Conservation (phyloP, 805 yeast genomes). For the Dipodascus geniculatus region DNA sequence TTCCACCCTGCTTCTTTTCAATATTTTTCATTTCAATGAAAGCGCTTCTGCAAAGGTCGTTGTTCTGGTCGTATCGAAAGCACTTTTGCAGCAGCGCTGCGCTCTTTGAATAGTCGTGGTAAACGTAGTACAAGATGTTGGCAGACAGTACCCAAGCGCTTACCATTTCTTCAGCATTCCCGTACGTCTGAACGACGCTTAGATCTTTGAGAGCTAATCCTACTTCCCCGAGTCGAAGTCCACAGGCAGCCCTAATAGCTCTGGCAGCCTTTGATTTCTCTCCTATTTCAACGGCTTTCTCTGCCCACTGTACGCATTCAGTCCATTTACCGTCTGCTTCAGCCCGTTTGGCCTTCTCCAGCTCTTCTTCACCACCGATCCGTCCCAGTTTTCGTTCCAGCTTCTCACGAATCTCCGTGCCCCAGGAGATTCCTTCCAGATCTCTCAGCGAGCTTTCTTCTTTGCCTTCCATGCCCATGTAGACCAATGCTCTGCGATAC, state of each 20-base stretch:
- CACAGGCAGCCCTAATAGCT: conserved; percentile 23
- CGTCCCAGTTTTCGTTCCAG: background rate
- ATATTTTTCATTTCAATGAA: conserved; percentile 19
- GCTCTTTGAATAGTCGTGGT: conserved; percentile 41
- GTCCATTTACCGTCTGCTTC: background rate
- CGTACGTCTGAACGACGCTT: conserved; percentile 16
- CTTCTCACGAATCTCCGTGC: background rate
- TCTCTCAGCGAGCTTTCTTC: background rate
- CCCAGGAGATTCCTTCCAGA: background rate
- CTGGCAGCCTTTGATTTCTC: background rate
- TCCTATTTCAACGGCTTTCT: background rate
- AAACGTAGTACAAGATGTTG: conserved; percentile 36
- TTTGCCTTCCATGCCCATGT: background rate
- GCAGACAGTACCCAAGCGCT: conserved; percentile 20
- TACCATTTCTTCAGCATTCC: conserved; percentile 12
- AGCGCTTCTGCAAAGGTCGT: conserved; percentile 40
- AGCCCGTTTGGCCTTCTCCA: background rate
- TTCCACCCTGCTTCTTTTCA: conserved; percentile 19
- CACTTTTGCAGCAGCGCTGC: conserved; percentile 50
- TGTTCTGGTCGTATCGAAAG: conserved; percentile 67
- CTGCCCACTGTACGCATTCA: background rate
- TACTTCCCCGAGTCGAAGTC: conserved; percentile 19
- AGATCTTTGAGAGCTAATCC: conserved; percentile 28
- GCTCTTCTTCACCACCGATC: background rate
- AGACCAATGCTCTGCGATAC: background rate